Percentiles rank a stretch among this genome's conserved stretches.
These are phyloP conservation scores for Hygrophoropsis aurantiaca DNA, from an alignment of 768 basidiomycete genomes.

Conservation along the genomic window DNA sequence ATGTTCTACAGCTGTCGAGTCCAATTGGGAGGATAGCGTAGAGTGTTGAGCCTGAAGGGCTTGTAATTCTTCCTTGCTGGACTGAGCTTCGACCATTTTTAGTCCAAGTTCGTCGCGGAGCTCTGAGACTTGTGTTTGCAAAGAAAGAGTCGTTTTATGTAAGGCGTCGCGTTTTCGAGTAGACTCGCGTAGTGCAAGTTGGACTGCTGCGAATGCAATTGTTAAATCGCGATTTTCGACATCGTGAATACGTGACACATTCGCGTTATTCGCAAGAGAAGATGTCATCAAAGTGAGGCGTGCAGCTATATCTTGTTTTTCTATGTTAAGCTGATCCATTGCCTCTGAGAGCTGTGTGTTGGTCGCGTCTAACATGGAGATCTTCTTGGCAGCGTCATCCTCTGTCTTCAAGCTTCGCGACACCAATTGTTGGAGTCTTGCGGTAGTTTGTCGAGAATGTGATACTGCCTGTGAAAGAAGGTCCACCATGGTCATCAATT, in stretches of 20 bases:
- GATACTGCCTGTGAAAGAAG: constrained; percentile 37
- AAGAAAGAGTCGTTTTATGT: constrained; percentile 1
- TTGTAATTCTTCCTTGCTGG: constrained; percentile 8
- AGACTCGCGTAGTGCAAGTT: constrained; percentile 14
- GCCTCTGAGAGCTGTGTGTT: constrained; percentile 15
- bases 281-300: constrained; percentile 4
- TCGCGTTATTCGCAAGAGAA: constrained; percentile 9
- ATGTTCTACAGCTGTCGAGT: constrained; percentile 2
- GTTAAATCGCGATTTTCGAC: constrained; percentile 15
- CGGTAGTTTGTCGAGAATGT: constrained; percentile 24
- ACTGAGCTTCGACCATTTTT: constrained; percentile 1
- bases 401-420: background rate
- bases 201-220: constrained; percentile 22
- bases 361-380: constrained; percentile 13
- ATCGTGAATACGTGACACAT: background rate
- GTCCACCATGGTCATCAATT: constrained; percentile 38
- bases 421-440: constrained; percentile 1
- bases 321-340: constrained; percentile 11
- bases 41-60: constrained; percentile 10
- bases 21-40: constrained; percentile 3
- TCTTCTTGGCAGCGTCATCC: constrained; percentile 4
- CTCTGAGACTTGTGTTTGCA: constrained; percentile 17
- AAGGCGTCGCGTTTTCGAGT: constrained; percentile 11
- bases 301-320: background rate
- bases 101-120: constrained; percentile 16